phyloP scores from a whole-genome alignment of 345 rosid genomes.

The Stellera chamaejasme region DNA sequence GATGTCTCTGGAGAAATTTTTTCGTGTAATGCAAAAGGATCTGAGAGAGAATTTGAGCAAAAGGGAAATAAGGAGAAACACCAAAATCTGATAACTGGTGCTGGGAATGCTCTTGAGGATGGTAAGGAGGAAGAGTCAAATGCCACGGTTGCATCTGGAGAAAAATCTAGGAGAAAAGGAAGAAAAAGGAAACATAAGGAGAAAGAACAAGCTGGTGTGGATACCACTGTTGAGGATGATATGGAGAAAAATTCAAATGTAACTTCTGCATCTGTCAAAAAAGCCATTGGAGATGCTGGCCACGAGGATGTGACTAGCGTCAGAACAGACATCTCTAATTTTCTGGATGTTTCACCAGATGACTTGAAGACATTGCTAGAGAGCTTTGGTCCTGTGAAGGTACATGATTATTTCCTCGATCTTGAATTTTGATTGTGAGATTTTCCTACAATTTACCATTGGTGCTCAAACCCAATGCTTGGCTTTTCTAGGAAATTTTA shows the following conservation, averaged over 20 bases:
- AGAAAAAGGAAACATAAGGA: slow-evolving; percentile 7
- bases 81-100: background rate
- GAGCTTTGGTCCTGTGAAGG: slow-evolving; percentile 43
- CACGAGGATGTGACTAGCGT: slow-evolving; percentile 1
- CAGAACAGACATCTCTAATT: slow-evolving; percentile 2
- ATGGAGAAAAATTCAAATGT: slow-evolving; percentile 1
- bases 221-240: background rate
- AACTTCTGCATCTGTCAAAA: slow-evolving; percentile 1
- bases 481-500: background rate
- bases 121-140: slow-evolving; percentile 4
- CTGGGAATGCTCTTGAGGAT: slow-evolving; percentile 2
- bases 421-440: too few relatives aligned
- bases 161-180: slow-evolving; percentile 5
- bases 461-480: too few relatives aligned
- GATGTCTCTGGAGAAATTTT: too few relatives aligned
- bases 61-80: too few relatives aligned
- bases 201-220: slow-evolving; percentile 10
- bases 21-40: too few relatives aligned
- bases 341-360: slow-evolving; percentile 21
- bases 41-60: too few relatives aligned
- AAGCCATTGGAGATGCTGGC: slow-evolving; percentile 15
- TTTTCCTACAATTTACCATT: too few relatives aligned
- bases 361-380: slow-evolving; percentile 34
- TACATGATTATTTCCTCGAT: background rate
- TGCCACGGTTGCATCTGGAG: background rate